phyloP scores from a whole-genome alignment of 2,329 filamentous ascomycete genomes.

The Zarea fungicola region DNA sequence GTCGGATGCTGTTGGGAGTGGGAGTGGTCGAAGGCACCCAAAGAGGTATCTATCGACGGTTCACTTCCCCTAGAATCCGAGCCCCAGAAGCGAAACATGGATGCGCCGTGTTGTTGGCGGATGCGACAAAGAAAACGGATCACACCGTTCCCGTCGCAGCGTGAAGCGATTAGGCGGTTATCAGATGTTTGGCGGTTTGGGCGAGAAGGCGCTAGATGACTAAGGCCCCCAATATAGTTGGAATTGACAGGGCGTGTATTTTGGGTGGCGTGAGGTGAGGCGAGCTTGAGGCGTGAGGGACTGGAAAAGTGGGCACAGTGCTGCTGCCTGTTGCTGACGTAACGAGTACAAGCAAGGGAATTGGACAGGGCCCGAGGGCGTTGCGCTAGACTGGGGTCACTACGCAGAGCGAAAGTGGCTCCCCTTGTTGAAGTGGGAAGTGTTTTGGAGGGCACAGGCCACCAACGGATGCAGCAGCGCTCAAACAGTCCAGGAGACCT shows the following conservation, averaged over 20 bases:
- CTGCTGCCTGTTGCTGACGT: constrained; percentile 28
- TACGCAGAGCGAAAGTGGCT: constrained; percentile 9
- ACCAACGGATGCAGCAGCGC: background rate
- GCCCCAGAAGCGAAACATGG: constrained; percentile 60
- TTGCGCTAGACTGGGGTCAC: constrained; percentile 4
- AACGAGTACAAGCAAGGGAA: constrained; percentile 21
- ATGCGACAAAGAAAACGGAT: constrained; percentile 14
- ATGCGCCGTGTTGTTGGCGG: constrained; percentile 30
- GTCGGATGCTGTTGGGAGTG: constrained; percentile 16
- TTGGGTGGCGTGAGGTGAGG: constrained; percentile 14
- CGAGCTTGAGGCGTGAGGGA: too few species aligned
- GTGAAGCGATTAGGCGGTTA: background rate
- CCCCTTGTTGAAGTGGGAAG: background rate
- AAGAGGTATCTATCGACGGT: constrained; percentile 39
- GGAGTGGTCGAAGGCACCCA: constrained; percentile 29
- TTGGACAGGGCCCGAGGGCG: constrained; percentile 4
- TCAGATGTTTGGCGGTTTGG: constrained; percentile 4
- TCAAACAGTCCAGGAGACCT: too few species aligned
- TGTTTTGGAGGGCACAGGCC: constrained; percentile 8
- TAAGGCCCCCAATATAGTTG: background rate
- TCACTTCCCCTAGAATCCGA: constrained; percentile 55
- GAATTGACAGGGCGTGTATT: constrained; percentile 1
- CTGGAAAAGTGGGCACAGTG: constrained; percentile 16
- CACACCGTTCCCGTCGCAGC: constrained; percentile 12
- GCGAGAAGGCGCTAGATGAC: constrained; percentile 3